Evolutionary conservation across 1,139 yeast species (phyloP).

Genomic region (Blastobotrys malaysiensis): DNA sequence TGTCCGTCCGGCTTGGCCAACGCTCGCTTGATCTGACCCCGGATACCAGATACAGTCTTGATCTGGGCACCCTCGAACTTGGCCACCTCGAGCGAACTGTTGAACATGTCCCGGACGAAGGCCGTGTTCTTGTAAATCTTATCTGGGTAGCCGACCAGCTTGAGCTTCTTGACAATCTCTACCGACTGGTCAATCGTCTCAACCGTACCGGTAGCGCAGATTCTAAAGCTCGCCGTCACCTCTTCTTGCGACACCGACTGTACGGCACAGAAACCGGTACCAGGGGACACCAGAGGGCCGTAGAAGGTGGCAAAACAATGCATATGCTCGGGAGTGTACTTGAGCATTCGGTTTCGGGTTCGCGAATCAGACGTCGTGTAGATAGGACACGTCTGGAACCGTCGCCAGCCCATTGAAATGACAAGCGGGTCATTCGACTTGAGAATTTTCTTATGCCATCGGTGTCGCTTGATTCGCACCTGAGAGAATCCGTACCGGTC

Average conservation of each 20-base stretch:
- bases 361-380: constrained; percentile 96
- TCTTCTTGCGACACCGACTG: constrained; percentile 78
- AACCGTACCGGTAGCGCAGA: constrained; percentile 96
- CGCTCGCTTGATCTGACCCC: constrained; percentile 97
- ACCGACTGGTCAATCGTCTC: constrained; percentile 84
- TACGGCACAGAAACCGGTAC: constrained; percentile 95
- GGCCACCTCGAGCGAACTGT: constrained; percentile 88
- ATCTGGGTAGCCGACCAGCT: constrained; percentile 90
- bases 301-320: constrained; percentile 94
- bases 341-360: constrained; percentile 95
- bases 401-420: constrained; percentile 93
- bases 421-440: constrained; percentile 95
- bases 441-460: constrained; percentile 97
- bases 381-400: constrained; percentile 94
- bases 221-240: constrained; percentile 86
- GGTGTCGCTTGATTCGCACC: constrained; percentile 92
- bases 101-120: constrained; percentile 93
- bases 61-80: constrained; percentile 97
- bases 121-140: constrained; percentile 95
- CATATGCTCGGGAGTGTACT: constrained; percentile 97
- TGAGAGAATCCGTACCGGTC: constrained; percentile 89
- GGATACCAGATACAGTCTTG: constrained; percentile 91
- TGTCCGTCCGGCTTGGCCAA: constrained; percentile 94
- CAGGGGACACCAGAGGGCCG: constrained; percentile 96
- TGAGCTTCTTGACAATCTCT: constrained; percentile 92